A percentile compares a stretch with the other conserved stretches of the same genome.
These are phyloP conservation scores for Polygonum maritimum DNA, from an alignment of 148 eudicot genomes.

Conservation along the genomic window DNA sequence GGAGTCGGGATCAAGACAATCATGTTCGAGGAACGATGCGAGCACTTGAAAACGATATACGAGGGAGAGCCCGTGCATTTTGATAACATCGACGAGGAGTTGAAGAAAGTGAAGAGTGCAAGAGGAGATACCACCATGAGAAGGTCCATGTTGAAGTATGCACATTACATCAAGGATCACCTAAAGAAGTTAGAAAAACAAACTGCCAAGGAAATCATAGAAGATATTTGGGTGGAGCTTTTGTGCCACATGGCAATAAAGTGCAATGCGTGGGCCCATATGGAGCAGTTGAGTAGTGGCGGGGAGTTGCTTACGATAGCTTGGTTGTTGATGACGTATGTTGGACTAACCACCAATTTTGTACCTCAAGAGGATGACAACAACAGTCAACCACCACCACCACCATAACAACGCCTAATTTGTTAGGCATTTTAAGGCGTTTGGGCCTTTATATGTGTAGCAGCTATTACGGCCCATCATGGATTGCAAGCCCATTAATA, in stretches of 20 bases:
- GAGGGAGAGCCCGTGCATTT: not conserved
- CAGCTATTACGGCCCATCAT: too few species aligned
- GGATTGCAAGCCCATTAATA: too few species aligned
- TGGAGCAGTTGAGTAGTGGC: not conserved
- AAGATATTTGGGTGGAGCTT: slow-evolving; percentile 8
- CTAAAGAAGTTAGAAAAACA: not conserved
- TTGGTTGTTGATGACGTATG: slow-evolving; percentile 5
- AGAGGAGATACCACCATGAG: not conserved
- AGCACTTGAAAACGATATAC: not conserved
- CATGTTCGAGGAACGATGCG: not conserved
- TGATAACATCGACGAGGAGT: not conserved
- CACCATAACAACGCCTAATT: not conserved
- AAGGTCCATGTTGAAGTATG: slow-evolving; percentile 1
- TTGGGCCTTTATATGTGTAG: too few species aligned
- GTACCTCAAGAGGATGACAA: not conserved
- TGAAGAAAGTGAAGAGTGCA: not conserved
- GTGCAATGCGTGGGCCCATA: not conserved
- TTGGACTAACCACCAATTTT: slow-evolving; percentile 2
- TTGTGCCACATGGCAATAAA: slow-evolving; percentile 4
- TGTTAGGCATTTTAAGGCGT: not conserved
- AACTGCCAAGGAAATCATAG: not conserved
- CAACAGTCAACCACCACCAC: not conserved
- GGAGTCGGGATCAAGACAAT: not conserved
- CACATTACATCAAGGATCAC: slow-evolving; percentile 1
- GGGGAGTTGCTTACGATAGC: slow-evolving; percentile 7